A percentile compares a stretch with the other conserved stretches of the same genome.
Conservation (phyloP, 257 asterid genomes). For the Penstemon eatonii region DNA sequence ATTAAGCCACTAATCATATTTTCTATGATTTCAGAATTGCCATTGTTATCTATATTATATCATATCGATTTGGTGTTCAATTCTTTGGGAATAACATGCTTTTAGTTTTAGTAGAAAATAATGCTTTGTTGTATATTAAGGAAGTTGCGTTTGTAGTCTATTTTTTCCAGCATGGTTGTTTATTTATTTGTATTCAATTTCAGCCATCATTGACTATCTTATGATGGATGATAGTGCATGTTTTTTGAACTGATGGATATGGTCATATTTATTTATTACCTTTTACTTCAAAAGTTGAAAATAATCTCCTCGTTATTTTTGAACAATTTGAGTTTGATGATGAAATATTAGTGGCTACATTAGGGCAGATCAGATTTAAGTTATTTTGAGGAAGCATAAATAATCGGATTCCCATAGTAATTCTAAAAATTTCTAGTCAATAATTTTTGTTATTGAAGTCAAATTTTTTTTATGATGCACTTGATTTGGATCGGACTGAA, state of each 20-base stretch:
- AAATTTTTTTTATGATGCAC: too few relatives aligned
- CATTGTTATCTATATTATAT: constrained; percentile 20
- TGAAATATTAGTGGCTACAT: too few relatives aligned
- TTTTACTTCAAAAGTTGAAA: too few relatives aligned
- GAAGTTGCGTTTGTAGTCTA: not conserved
- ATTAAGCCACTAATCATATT: constrained; percentile 6
- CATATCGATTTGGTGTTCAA: constrained; percentile 10
- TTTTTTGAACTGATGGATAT: not conserved
- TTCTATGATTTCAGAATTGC: constrained; percentile 15
- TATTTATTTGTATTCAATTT: constrained; percentile 16
- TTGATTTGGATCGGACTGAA: too few relatives aligned
- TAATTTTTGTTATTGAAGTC: too few relatives aligned
- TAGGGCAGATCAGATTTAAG: too few relatives aligned
- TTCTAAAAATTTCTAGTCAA: too few relatives aligned
- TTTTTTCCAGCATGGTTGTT: not conserved
- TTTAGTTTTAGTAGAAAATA: not conserved
- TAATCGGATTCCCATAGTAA: too few relatives aligned
- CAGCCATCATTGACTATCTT: not conserved
- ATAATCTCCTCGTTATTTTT: too few relatives aligned
- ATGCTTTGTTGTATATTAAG: constrained; percentile 13
- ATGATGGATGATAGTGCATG: not conserved
- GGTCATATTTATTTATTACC: too few relatives aligned
- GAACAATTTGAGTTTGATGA: too few relatives aligned
- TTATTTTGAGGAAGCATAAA: too few relatives aligned
- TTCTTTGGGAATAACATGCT: constrained; percentile 4